Base-by-base conservation (phyloP, 352 stramenopile genomes). In the Stramenopiles sp. region DNA sequence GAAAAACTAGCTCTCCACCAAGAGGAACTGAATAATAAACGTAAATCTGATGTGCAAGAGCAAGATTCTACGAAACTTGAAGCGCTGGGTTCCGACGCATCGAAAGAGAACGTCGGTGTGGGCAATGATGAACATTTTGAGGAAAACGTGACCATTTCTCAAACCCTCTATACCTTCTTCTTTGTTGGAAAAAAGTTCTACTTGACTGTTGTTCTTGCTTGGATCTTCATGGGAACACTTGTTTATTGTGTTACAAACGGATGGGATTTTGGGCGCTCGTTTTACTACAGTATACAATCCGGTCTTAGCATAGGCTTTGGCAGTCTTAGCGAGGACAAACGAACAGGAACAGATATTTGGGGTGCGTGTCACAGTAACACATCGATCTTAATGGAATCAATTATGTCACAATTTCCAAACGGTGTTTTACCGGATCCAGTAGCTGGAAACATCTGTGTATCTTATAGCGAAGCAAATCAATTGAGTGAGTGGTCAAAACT, bases 211-310 rank as follows among this genome's bases (percentile, higher is more conserved):
- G 71, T 78, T 33, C 1, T 78, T 33, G 30, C 4, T 33, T 78
- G 71, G 71, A 78, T 78, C 22, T 33, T 78, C 4, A 33, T 33
- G 30, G 30, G 31, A 31, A 33, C 71, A 14, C 30, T 78, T 31
- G 8, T 78, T 33, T 33, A 33, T 31, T 33, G 30, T 8, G 71
- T 33, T 33, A 78, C 31, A 4, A 78, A 78, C 22, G 71, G 71
- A 4, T 78, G 71, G 71, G 71, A 31, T 31, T 33, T 78, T 78
- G 71, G 71, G 4, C 71, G 71, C 1, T 31, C 71, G 22, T 78
- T 78, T 78, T 78, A 78, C 22, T 78, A 78, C 22, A 33, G 30
- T 31, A 14, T 78, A 78, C 71, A 78, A 33, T 4, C 30, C 22
- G 71, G 71, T 8, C 71, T 78, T 31, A 33, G 30, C 8, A 33